Conservation (phyloP, 106 monocot genomes). For the Gastrodia elata region DNA sequence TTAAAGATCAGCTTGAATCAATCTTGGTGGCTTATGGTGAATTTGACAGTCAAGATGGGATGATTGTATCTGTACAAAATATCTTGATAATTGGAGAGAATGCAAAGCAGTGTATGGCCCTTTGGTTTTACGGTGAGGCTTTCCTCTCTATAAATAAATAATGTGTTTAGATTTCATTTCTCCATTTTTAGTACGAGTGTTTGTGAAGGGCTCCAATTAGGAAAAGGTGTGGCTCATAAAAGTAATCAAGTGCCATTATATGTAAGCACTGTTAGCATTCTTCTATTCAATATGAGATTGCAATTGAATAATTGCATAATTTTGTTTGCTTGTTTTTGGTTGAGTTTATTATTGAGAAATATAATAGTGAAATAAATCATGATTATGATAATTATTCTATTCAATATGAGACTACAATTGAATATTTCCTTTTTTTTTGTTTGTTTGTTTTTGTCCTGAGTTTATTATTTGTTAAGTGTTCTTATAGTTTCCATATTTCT, state of each 20-base stretch:
- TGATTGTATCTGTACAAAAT: background rate
- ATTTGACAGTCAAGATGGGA: background rate
- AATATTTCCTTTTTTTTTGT: too few relatives aligned
- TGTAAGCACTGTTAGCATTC: background rate
- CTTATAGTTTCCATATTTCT: too few relatives aligned
- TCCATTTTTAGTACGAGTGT: background rate
- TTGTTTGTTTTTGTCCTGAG: too few relatives aligned
- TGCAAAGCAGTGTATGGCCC: background rate
- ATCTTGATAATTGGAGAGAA: background rate
- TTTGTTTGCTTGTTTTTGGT: background rate
- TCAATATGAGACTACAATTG: too few relatives aligned
- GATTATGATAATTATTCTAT: too few relatives aligned
- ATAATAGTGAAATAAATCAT: too few relatives aligned
- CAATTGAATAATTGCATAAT: background rate
- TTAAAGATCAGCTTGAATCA: background rate
- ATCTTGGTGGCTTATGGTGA: background rate
- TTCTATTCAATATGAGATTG: background rate
- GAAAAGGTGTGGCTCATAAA: background rate
- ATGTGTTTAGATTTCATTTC: background rate
- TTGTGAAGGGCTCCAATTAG: conserved; percentile 3
- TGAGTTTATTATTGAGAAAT: background rate
- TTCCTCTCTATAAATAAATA: conserved; percentile 1
- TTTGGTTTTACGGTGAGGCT: background rate
- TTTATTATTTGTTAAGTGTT: too few relatives aligned
- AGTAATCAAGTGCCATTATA: background rate